Conservation (phyloP, 73 alveolate genomes). For the Stentor coeruleus region DNA sequence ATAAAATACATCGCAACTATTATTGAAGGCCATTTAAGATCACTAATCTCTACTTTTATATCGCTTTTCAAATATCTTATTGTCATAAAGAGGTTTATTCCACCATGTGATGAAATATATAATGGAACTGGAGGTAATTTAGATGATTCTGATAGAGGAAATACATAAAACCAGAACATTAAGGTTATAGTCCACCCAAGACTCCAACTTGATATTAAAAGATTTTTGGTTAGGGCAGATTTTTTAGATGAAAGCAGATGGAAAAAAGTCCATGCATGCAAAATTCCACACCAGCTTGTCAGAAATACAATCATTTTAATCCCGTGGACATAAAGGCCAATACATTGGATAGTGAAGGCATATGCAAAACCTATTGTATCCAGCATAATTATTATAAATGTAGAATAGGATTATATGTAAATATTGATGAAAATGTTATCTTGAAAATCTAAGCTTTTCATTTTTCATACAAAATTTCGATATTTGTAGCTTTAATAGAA, state of each 20-base stretch:
- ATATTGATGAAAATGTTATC: no score
- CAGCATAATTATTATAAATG: no score
- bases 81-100: not conserved
- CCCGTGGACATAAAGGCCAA: not conserved
- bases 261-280: not conserved
- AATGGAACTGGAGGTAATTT: not conserved
- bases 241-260: not conserved
- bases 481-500: no score
- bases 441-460: no score
- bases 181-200: not conserved
- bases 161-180: not conserved
- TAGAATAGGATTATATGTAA: no score
- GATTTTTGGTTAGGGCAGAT: not conserved
- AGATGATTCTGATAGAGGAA: not conserved
- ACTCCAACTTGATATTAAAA: not conserved
- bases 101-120: not conserved
- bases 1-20: not conserved
- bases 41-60: not conserved
- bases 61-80: not conserved
- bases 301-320: not conserved
- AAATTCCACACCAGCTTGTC: not conserved
- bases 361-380: not conserved
- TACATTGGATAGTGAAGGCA: not conserved
- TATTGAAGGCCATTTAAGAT: not conserved
- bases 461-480: no score